Evolutionary conservation across 2,329 filamentous ascomycete species (phyloP).

Genomic region (Saccharata proteae): DNA sequence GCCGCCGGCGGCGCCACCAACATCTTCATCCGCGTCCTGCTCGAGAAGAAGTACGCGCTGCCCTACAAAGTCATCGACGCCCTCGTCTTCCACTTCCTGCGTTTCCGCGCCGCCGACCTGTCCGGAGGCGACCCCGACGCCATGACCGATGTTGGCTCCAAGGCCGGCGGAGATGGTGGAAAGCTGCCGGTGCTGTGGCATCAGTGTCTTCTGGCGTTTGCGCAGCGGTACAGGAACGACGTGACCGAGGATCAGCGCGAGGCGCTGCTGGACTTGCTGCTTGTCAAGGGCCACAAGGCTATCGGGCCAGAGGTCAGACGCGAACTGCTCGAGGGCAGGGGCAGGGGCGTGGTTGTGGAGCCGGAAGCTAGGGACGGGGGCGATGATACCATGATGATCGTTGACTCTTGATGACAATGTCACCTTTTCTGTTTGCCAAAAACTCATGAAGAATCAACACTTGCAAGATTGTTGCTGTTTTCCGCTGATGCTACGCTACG

Average conservation of each 20-base stretch:
- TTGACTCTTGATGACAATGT: slow-evolving; percentile 8
- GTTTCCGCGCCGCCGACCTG: slow-evolving; percentile 64
- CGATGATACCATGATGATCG: slow-evolving; percentile 83
- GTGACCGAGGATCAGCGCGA: slow-evolving; percentile 93
- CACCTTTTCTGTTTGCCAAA: no score
- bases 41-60: slow-evolving; percentile 95
- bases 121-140: slow-evolving; percentile 43
- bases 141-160: slow-evolving; percentile 37
- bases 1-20: slow-evolving; percentile 89
- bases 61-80: slow-evolving; percentile 92
- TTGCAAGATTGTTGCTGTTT: no score
- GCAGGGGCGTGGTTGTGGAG: slow-evolving; percentile 62
- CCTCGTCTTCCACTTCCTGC: slow-evolving; percentile 90
- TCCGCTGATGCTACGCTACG: no score
- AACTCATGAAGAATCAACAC: no score
- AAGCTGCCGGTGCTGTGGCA: slow-evolving; percentile 93
- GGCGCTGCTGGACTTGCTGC: slow-evolving; percentile 73
- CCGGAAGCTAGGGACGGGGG: slow-evolving; percentile 51
- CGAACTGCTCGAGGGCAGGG: slow-evolving; percentile 78
- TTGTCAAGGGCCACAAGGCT: slow-evolving; percentile 71
- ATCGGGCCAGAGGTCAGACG: slow-evolving; percentile 87
- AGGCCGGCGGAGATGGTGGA: slow-evolving; percentile 37
- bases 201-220: slow-evolving; percentile 83
- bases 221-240: slow-evolving; percentile 88
- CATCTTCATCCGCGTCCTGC: slow-evolving; percentile 81